phyloP scores from a whole-genome alignment of 306 rosid species.

The Cucumis hystrix region DNA sequence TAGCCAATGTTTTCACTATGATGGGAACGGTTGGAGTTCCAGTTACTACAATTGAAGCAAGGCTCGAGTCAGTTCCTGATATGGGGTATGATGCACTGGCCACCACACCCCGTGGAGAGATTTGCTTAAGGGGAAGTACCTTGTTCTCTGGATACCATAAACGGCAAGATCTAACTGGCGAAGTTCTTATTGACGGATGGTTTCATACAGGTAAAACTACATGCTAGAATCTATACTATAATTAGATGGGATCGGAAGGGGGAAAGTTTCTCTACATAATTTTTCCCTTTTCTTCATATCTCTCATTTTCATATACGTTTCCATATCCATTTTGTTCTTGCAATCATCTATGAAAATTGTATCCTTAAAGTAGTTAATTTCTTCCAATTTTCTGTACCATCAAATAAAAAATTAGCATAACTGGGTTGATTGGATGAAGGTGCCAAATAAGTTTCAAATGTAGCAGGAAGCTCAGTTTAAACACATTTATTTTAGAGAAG shows the following conservation, averaged over 20 bases:
- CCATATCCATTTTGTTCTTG: not conserved
- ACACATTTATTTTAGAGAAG: not conserved
- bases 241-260: not conserved
- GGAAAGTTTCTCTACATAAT: not conserved
- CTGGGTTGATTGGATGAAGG: not conserved
- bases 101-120: conserved; percentile 61
- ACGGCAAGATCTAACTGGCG: conserved; percentile 65
- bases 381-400: not conserved
- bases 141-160: conserved; percentile 78
- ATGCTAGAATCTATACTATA: not conserved
- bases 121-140: conserved; percentile 61
- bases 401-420: not conserved
- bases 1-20: conserved; percentile 62
- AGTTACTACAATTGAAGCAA: conserved; percentile 65
- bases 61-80: conserved; percentile 71
- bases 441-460: not conserved
- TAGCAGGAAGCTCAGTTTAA: not conserved
- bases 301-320: not conserved
- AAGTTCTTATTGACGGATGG: conserved; percentile 83
- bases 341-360: not conserved
- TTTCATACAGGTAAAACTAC: conserved; percentile 75
- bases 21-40: conserved; percentile 77
- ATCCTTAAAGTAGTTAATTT: not conserved
- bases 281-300: not conserved
- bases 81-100: conserved; percentile 74